Evolutionary conservation across 768 basidiomycete genomes (phyloP).

Genomic region (Xerocomellus dryophilus): DNA sequence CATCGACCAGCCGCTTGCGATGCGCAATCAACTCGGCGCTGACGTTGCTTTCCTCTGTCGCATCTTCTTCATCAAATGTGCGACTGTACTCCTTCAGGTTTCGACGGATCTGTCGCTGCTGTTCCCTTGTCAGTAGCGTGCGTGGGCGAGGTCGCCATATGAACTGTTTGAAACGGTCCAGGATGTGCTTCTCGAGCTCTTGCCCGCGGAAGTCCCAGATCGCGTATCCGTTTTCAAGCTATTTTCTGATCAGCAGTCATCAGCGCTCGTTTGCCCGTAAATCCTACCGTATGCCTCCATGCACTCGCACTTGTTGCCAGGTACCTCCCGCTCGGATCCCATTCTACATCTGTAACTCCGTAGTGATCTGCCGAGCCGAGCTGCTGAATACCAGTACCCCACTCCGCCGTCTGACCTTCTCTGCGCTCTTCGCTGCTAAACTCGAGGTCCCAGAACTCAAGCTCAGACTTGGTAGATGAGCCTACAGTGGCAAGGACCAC

Average conservation of each 20-base stretch:
- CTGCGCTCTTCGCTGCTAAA: slow-evolving; percentile 63
- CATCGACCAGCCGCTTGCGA: slow-evolving; percentile 88
- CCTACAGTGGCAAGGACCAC: slow-evolving; percentile 95
- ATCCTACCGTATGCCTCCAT: slow-evolving; percentile 87
- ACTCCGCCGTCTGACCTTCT: slow-evolving; percentile 56
- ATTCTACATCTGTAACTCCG: slow-evolving; percentile 95
- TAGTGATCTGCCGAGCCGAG: slow-evolving; percentile 91
- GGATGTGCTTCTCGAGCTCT: slow-evolving; percentile 82
- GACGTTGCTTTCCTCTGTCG: slow-evolving; percentile 90
- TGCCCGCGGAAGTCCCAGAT: slow-evolving; percentile 99
- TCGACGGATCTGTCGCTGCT: slow-evolving; percentile 81
- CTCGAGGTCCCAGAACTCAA: slow-evolving; percentile 99
- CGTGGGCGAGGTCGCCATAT: slow-evolving; percentile 97
- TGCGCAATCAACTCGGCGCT: slow-evolving; percentile 90
- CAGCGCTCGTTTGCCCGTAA: background rate
- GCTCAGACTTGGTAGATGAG: slow-evolving; percentile 90
- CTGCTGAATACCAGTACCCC: slow-evolving; percentile 83
- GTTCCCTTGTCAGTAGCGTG: slow-evolving; percentile 80
- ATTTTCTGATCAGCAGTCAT: slow-evolving; percentile 8
- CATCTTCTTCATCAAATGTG: slow-evolving; percentile 94
- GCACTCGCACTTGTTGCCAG: slow-evolving; percentile 90
- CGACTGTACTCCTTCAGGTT: slow-evolving; percentile 91
- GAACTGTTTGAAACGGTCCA: slow-evolving; percentile 98
- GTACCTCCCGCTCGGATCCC: slow-evolving; percentile 96
- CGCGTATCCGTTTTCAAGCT: slow-evolving; percentile 96